Base-by-base conservation (phyloP, 768 basidiomycete species). In the Boletellus sp. region DNA sequence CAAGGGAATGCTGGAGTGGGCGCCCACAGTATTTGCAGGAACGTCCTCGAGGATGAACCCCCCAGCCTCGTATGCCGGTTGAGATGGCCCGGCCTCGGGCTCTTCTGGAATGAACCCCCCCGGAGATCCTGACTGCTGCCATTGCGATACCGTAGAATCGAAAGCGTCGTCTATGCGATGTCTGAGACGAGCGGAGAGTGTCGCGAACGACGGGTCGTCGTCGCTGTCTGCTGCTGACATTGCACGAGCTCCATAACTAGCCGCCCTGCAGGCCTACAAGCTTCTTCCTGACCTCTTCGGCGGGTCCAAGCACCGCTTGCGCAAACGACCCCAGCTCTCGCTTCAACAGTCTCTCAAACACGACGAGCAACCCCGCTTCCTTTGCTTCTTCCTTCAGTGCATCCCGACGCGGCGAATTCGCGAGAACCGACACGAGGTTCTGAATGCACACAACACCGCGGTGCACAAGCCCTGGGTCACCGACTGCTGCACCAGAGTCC, bases 381-480 rank as follows among this genome's bases (percentile, higher is more conserved):
- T 74, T 72, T 8, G 77, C 78, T 56, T 80, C 79, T 22, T 76
- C 68, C 16, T 71, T 70, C n/a, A 89, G 65, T 47, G 66, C 65
- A 44, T 72, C 72, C 36, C 71, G 68, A 19, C 66, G 62, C 6
- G 62, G 62, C 23, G 63, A 58, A 50, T 77, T 72, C 19, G 73
- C 60, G 10, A 81, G 66, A 49, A 75, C 78, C 15, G 72, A 60
- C 53, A 74, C 73, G 36, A 94, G 65, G 61, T 90, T 92, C 33
- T 75, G 72, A 20, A 85, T 70, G 60, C 87, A 87, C n/a, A 91
- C 76, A 0, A 87, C 77, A 1, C 84, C 91, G 23, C 94, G 82
- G 63, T 92, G 85, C 11, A 87, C 74, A 35, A 93, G 75, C 10
- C 86, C 88, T 0, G 79, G 72, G 57, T 87, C 71, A 12, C 68